Evolutionary conservation across 2,329 filamentous ascomycete genomes (phyloP).

Genomic region (Didymella arachidicola): DNA sequence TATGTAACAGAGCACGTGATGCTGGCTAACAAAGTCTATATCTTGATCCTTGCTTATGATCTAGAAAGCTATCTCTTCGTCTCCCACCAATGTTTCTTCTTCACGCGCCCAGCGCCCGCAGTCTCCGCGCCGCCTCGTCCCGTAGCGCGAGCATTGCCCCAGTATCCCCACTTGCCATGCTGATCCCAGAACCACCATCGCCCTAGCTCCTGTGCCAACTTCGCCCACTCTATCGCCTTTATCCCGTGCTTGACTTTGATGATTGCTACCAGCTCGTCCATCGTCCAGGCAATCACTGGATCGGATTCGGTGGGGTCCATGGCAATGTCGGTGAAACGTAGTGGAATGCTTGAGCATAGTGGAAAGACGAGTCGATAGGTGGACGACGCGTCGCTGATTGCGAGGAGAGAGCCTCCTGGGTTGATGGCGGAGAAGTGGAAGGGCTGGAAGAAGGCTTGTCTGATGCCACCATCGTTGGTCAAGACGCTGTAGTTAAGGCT

Average conservation of each 20-base stretch:
- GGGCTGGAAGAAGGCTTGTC: conserved; percentile 24
- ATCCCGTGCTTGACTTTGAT: conserved; percentile 24
- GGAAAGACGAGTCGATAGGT: conserved; percentile 24
- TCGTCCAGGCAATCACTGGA: conserved; percentile 26
- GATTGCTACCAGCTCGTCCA: conserved; percentile 22
- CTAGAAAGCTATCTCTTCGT: conserved; percentile 3
- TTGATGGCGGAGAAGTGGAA: conserved; percentile 31
- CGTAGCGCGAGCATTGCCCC: conserved; percentile 25
- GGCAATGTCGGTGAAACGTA: conserved; percentile 25
- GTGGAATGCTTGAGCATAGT: conserved; percentile 25
- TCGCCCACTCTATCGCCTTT: conserved; percentile 23
- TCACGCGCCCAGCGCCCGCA: conserved; percentile 22
- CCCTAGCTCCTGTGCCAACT: conserved; percentile 24
- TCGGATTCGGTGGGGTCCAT: conserved; percentile 23
- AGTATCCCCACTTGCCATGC: conserved; percentile 26
- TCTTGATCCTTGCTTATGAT: too few species aligned
- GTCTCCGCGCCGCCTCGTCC: conserved; percentile 23
- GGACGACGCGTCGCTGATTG: conserved; percentile 27
- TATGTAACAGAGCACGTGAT: too few species aligned
- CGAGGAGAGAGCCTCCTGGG: conserved; percentile 26
- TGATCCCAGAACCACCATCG: conserved; percentile 33
- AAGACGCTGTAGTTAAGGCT: conserved; percentile 22
- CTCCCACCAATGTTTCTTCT: conserved; percentile 32
- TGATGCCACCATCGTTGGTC: conserved; percentile 8
- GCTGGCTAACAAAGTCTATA: too few species aligned